Evolutionary conservation across 192 early-diverging fungal genomes (phyloP), one percentile per base, ranked within the genome.

Genomic region (Podila epicladia): DNA sequence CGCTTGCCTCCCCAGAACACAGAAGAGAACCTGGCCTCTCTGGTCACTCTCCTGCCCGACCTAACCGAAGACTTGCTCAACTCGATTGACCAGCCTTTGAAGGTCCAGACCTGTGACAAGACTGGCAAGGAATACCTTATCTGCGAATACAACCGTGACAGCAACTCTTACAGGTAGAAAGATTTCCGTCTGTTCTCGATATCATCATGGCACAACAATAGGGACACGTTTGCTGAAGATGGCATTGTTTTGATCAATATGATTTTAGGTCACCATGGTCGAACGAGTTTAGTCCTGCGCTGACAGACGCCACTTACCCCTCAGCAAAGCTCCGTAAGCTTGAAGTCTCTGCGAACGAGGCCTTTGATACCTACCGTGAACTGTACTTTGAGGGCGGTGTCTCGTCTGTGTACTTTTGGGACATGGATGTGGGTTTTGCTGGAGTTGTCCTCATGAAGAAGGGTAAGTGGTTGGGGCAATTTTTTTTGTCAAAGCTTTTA

Each of bases 101-200:
- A 92, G 71, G 84, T 94, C 26, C 85, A 88, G 61, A 88, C 83
- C 37, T 97, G 96, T 80, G 71, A 71, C 29, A 80, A 84, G 49
- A 87, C 90, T 19, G 94, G 94, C 48, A 92, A 87, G 58, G 94
- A 96, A 58, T 99, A 96, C 67, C 85, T 99, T 17, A 75, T 92
- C 8, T 98, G 95, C 71, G 96, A 97, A 74, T 99, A 97, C 83
- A 99, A 99, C 87, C 87, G 96, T n/a, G 96, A 98, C 84, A 94
- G 94, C 5, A 93, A 98, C 75, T 95, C 93, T 24, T 97, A 96
- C 82, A 86, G 95, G 95, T 94, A 88, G 60, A 45, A 2, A 48
- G n/a, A 11, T 17, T 5, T 11, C 15, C 9, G 5, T 20, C 15
- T 45, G 41, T 45, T 45, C 35, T 45, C 8, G 41, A 45, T 45